These are phyloP conservation scores for Solanum paucissectum DNA, from an alignment of 257 asterid species.

Conservation along the genomic window DNA sequence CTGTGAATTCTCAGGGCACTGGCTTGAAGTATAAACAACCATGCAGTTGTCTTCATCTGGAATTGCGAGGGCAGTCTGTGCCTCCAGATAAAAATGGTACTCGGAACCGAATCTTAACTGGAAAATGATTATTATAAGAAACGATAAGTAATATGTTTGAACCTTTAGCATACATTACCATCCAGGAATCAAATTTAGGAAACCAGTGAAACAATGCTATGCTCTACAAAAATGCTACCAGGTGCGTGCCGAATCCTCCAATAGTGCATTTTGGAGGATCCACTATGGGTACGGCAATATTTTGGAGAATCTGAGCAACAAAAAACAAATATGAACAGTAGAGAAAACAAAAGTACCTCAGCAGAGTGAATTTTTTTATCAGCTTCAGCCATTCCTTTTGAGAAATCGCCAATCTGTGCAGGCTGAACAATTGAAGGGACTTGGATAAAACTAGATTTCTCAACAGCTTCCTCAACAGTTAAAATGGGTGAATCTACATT, in stretches of 20 bases:
- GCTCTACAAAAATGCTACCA: neutral
- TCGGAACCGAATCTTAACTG: slow-evolving; percentile 59
- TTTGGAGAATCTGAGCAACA: neutral
- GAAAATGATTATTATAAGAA: neutral
- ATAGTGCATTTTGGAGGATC: neutral
- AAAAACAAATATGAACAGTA: neutral
- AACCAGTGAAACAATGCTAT: neutral
- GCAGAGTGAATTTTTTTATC: slow-evolving; percentile 49
- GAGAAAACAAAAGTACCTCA: slow-evolving; percentile 29
- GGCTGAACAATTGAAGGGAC: slow-evolving; percentile 38
- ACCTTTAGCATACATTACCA: neutral
- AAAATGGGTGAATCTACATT: slow-evolving; percentile 52
- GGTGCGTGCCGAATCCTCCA: neutral
- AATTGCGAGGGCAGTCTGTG: slow-evolving; percentile 62
- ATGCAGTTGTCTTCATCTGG: slow-evolving; percentile 84
- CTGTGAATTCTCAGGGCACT: neutral
- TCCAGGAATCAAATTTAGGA: neutral
- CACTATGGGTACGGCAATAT: neutral
- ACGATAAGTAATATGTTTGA: neutral
- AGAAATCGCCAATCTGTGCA: slow-evolving; percentile 42
- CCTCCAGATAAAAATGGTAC: slow-evolving; percentile 65
- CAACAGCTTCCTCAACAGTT: slow-evolving; percentile 65
- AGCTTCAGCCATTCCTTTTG: slow-evolving; percentile 73
- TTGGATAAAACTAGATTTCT: slow-evolving; percentile 41
- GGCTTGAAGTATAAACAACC: slow-evolving; percentile 24